A percentile compares a stretch with the other conserved stretches of the same genome.
These are phyloP conservation scores for Immersiporthe knoxdaviesiana DNA, from an alignment of 2,329 filamentous ascomycete genomes.

Conservation along the genomic window DNA sequence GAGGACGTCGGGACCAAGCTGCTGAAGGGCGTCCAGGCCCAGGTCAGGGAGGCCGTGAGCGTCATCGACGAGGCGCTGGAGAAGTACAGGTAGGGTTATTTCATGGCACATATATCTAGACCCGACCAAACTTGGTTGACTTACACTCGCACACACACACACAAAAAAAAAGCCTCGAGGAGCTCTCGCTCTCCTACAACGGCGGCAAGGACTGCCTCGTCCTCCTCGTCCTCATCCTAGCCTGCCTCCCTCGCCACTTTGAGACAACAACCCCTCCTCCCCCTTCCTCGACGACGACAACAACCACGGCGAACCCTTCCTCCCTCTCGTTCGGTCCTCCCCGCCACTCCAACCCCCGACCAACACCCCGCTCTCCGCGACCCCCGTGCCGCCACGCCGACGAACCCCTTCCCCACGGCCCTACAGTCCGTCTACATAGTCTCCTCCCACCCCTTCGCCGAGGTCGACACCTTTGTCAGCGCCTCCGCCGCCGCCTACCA, in stretches of 20 bases:
- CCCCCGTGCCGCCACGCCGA: constrained; percentile 28
- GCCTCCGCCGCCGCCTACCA: constrained; percentile 69
- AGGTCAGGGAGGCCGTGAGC: constrained; percentile 71
- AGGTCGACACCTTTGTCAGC: constrained; percentile 84
- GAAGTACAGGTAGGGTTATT: constrained; percentile 76
- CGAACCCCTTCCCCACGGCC: constrained; percentile 43
- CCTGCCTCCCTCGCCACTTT: constrained; percentile 52
- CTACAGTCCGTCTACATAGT: constrained; percentile 90
- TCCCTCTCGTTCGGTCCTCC: constrained; percentile 6
- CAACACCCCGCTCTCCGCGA: constrained; percentile 27
- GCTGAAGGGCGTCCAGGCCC: constrained; percentile 69
- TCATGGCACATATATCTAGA: not conserved
- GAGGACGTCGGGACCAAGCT: constrained; percentile 56
- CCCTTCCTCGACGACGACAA: constrained; percentile 34
- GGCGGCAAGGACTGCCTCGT: constrained; percentile 98
- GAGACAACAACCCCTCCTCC: constrained; percentile 35
- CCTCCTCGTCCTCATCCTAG: constrained; percentile 83
- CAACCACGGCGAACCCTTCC: constrained; percentile 22
- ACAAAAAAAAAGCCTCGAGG: constrained; percentile 65
- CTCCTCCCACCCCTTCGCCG: constrained; percentile 78
- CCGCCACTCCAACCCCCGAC: constrained; percentile 21
- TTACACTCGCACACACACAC: not conserved
- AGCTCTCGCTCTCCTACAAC: constrained; percentile 92
- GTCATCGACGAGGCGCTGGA: constrained; percentile 77
- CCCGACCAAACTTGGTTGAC: no score